Conservation (phyloP, 2,329 filamentous ascomycete genomes). For the Alternaria atra region DNA sequence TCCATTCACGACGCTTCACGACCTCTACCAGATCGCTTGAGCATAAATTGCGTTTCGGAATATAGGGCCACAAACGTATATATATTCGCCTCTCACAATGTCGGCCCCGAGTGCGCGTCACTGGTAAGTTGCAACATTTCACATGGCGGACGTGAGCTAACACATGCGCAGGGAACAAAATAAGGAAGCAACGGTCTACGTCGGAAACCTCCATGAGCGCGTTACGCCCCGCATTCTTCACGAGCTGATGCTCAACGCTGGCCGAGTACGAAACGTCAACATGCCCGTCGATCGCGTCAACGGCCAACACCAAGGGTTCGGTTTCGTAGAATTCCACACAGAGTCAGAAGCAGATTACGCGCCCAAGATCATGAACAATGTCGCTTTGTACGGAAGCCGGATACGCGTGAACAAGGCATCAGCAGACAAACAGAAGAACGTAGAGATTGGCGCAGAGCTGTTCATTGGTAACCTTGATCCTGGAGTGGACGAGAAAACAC, state of each 20-base stretch:
- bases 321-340: conserved; percentile 97
- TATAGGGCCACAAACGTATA: not conserved
- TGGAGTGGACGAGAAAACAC: conserved; percentile 92
- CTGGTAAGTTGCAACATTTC: conserved; percentile 64
- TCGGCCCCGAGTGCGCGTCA: conserved; percentile 70
- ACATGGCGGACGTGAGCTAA: conserved; percentile 22
- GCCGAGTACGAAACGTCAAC: conserved; percentile 97
- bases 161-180: conserved; percentile 73
- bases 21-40: not conserved
- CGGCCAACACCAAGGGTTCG: conserved; percentile 95
- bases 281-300: conserved; percentile 98
- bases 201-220: conserved; percentile 98
- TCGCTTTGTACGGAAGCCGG: conserved; percentile 91
- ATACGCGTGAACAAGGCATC: conserved; percentile 94
- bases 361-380: conserved; percentile 94
- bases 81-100: conserved; percentile 57
- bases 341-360: conserved; percentile 97
- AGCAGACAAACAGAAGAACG: conserved; percentile 92
- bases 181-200: conserved; percentile 97
- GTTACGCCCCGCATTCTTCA: conserved; percentile 89
- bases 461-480: conserved; percentile 96
- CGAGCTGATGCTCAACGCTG: conserved; percentile 98
- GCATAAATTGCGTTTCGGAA: conserved; percentile 5
- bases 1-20: conserved; percentile 8
- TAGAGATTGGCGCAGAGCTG: conserved; percentile 94